Percentiles rank a stretch among this genome's conserved stretches.
These are phyloP conservation scores for Acarospora socialis DNA, from an alignment of 2,329 filamentous ascomycete species.

Conservation along the genomic window DNA sequence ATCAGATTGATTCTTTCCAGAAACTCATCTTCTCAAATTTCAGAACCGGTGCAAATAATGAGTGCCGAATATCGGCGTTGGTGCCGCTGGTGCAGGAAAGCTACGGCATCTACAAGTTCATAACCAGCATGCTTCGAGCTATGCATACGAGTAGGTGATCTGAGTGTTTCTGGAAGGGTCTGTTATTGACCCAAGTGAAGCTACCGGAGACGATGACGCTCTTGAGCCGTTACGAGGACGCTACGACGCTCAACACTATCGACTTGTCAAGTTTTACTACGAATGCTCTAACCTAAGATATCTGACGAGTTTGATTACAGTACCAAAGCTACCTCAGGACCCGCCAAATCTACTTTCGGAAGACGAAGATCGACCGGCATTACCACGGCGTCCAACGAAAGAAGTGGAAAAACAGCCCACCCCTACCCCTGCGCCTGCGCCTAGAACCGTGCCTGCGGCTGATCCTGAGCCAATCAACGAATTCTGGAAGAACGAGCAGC, in stretches of 20 bases:
- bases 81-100: conserved; percentile 93
- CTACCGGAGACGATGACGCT: conserved; percentile 85
- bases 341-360: conserved; percentile 78
- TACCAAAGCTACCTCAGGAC: conserved; percentile 89
- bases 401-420: conserved; percentile 57
- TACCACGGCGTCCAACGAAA: conserved; percentile 60
- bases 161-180: not conserved
- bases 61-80: conserved; percentile 86
- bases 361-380: conserved; percentile 66
- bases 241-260: conserved; percentile 93
- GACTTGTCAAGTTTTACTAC: conserved; percentile 95
- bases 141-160: conserved; percentile 78
- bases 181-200: conserved; percentile 25
- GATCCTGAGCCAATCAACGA: conserved; percentile 93
- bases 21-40: conserved; percentile 98
- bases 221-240: conserved; percentile 73
- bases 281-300: conserved; percentile 97
- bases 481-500: conserved; percentile 92
- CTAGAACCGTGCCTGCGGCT: conserved; percentile 44
- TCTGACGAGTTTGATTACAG: conserved; percentile 86
- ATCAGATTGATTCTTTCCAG: conserved; percentile 97
- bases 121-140: conserved; percentile 95
- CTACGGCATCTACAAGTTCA: conserved; percentile 99
- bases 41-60: conserved; percentile 65
- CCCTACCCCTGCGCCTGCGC: conserved; percentile 53